Base-by-base conservation (phyloP, 176 grass and related monocot genomes). In the Triticum monococcum region DNA sequence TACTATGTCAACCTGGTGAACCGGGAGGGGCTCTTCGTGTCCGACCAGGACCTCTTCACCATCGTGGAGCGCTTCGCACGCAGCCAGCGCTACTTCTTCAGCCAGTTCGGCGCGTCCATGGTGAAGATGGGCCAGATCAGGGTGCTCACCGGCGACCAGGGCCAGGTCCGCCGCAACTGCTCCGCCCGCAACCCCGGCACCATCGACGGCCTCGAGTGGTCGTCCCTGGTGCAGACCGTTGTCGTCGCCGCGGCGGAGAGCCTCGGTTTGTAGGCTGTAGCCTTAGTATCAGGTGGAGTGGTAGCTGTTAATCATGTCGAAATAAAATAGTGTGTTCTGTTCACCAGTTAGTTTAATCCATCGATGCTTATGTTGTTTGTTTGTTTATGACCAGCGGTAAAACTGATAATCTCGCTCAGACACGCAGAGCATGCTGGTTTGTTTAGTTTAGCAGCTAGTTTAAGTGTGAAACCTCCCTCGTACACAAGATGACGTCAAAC, bases 111-210 rank as follows among this genome's bases (percentile, higher is more conserved):
- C 3, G 57, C 77, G 12, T 92, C 92, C 41, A 52, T 94, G 7
- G 81, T 90, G 4, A 94, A 92, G 92, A 95, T 95, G 95, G 95
- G 95, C 8, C 90, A 94, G 89, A 81, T 98, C 91, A 87, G 7
- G 10, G 95, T 98, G 71, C 45, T 95, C 61, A 92, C 89, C 0
- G 95, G 89, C 72, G 24, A 10, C 41, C 72, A 75, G 23, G 72
- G 72, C 1, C 72, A 75, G 72, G 1, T 12, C 4, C 11, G 8
- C 67, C 90, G 9, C 0, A 97, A 97, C 81, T 97, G 92, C 89
- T 90, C 91, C 0, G 87, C 87, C 0, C 68, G 67, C 35, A 84
- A 91, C 77, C 16, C 75, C 12, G 67, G 22, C 66, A 30, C 50
- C 9, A 5, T 3, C 50, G 38, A 2, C 75, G 57, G 64, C n/a